phyloP scores from a whole-genome alignment of 148 eudicot species.

The Chenopodium suecicum region DNA sequence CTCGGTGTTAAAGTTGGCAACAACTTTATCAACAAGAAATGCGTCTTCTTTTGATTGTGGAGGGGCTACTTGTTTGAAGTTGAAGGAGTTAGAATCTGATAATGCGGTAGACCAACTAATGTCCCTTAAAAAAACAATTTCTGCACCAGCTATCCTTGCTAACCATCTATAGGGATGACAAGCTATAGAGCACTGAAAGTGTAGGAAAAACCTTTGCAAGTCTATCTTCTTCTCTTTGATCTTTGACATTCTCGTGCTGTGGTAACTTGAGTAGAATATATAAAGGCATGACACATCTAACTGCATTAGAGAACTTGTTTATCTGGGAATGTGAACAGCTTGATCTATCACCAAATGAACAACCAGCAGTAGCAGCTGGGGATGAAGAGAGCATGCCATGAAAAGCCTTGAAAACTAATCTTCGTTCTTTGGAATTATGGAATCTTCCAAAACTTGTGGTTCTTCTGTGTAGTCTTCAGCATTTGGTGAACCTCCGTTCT shows the following conservation, averaged over 20 bases:
- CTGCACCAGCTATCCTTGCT: conserved; percentile 9
- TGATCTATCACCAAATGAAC: conserved; percentile 15
- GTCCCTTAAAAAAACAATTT: background rate
- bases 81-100: background rate
- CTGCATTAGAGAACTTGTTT: conserved; percentile 7
- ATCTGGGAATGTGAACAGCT: conserved; percentile 1
- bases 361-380: too few species aligned
- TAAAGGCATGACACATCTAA: conserved; percentile 18
- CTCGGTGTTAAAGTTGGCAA: conserved; percentile 8
- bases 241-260: background rate
- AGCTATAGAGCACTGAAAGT: background rate
- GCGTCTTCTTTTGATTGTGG: too few species aligned
- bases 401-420: conserved; percentile 18
- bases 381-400: conserved; percentile 22
- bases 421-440: conserved; percentile 16
- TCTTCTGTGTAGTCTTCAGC: conserved; percentile 11
- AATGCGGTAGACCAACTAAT: background rate
- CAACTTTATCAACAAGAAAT: background rate
- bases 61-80: background rate
- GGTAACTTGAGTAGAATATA: background rate
- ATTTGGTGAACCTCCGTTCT: conserved; percentile 11
- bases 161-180: background rate
- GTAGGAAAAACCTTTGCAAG: background rate
- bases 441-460: background rate
- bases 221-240: background rate